Conservation (phyloP, 805 yeast genomes). For the Pichia sporocuriosa region DNA sequence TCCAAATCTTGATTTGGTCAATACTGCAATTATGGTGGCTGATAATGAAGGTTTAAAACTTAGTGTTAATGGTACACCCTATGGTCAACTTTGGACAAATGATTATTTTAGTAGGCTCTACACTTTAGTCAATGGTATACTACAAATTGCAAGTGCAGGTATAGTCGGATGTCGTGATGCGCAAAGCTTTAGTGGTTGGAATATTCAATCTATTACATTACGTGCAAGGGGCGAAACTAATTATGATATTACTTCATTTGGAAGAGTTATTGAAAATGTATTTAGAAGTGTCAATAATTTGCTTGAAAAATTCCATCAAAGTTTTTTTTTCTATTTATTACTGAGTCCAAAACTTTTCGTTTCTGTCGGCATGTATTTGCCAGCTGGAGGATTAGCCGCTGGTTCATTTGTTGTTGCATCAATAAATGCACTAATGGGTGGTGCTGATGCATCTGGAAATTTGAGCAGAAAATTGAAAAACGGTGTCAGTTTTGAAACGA, state of each 20-base stretch:
- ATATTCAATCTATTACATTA: constrained; percentile 82
- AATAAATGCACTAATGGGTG: constrained; percentile 45
- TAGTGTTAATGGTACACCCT: constrained; percentile 55
- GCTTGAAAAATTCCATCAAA: constrained; percentile 93
- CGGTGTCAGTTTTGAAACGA: constrained; percentile 19
- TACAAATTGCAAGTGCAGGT: constrained; percentile 66
- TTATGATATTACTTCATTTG: constrained; percentile 82
- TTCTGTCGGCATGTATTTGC: constrained; percentile 89
- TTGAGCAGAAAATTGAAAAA: not conserved
- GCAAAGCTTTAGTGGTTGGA: constrained; percentile 94
- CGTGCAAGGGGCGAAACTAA: constrained; percentile 51
- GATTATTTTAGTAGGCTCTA: constrained; percentile 50
- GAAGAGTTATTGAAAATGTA: constrained; percentile 80
- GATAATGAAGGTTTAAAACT: constrained; percentile 71
- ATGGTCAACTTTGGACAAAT: constrained; percentile 38
- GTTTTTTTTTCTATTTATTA: constrained; percentile 86
- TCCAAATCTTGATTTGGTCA: constrained; percentile 87
- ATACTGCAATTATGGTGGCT: constrained; percentile 67
- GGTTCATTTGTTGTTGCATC: constrained; percentile 65
- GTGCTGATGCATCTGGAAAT: constrained; percentile 25
- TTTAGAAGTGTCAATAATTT: constrained; percentile 87
- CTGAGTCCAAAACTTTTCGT: constrained; percentile 75
- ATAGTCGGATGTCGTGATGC: constrained; percentile 50
- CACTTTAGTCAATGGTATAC: constrained; percentile 59
- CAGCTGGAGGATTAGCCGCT: constrained; percentile 71